These are phyloP conservation scores for maize (Zea mays) DNA, from an alignment of 176 grass and related monocot genomes.

Conservation along the genomic window DNA sequence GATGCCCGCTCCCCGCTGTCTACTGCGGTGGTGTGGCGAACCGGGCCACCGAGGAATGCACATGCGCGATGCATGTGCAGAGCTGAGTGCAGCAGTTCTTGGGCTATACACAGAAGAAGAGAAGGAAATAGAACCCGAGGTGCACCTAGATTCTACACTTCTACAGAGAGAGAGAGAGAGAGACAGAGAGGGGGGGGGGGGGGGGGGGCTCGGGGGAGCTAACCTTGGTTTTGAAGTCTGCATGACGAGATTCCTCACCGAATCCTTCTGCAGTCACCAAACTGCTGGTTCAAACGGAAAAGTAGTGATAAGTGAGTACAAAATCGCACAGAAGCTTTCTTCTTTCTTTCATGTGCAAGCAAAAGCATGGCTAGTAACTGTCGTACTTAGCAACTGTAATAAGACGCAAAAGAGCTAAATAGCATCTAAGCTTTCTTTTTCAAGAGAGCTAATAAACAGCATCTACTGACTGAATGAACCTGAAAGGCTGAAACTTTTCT, in stretches of 20 bases:
- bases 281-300: conserved; percentile 41
- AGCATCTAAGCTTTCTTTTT: background rate
- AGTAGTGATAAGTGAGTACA: conserved; percentile 16
- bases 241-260: conserved; percentile 55
- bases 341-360: background rate
- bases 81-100: conserved; percentile 29
- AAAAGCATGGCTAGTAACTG: background rate
- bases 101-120: conserved; percentile 14
- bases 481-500: background rate
- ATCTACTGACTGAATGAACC: background rate
- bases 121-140: background rate
- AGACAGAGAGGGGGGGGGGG: background rate
- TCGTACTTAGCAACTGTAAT: background rate
- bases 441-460: background rate
- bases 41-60: conserved; percentile 37
- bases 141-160: background rate
- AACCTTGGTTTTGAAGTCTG: conserved; percentile 84
- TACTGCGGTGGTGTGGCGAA: conserved; percentile 3
- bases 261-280: conserved; percentile 38
- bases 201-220: background rate
- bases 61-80: conserved; percentile 47
- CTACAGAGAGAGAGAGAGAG: background rate
- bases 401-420: background rate
- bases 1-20: conserved; percentile 21
- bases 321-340: background rate